Base-by-base conservation (phyloP, 2,329 filamentous ascomycete species). In the Colletotrichum siamense region DNA sequence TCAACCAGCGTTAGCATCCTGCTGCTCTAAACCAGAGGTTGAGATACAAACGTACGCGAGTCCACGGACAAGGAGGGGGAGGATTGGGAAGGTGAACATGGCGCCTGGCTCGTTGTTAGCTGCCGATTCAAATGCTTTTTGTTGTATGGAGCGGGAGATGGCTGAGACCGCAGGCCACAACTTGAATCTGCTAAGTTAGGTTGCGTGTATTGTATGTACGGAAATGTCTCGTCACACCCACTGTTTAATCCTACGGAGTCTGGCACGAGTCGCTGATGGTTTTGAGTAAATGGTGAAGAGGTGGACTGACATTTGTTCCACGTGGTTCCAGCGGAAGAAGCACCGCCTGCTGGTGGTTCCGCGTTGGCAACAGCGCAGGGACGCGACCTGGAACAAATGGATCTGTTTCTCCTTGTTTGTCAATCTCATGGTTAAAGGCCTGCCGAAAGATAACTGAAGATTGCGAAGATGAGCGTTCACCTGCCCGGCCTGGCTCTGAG, bases 81-180 rank as follows among this genome's bases (percentile, higher is more conserved):
- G 5, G 5, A n/a, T 10, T 6, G 39, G 39, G 8, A 44, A 44
- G 8, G 5, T n/a, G 16, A 44, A 9, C 8, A 44, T 44, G 39
- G 1, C 39, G 39, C 5, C 16, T n/a, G 0, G 0, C 8, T 44
- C 39, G 1, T 0, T 6, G 39, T 2, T 18, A 8, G 8, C 0
- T 10, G 8, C 8, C 39, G 39, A 10, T 44, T 44, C 16, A 1
- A 44, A 10, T n/a, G 18, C 8, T 2, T 3, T 44, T 18, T 6
- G 16, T 18, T 44, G 16, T 44, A 0, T n/a, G 16, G 16, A n/a
- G 39, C 16, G 16, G 39, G 16, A 6, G 39, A 44, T 44, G 8
- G 2, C 39, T 44, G 2, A n/a, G 2, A 44, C 18, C 5, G 39
- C 39, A 44, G 16, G 3, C 18, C 39, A 44, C 18, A 2, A n/a